Evolutionary conservation across 805 yeast species (phyloP).

Genomic region (Wickerhamomyces kurtzmanii): DNA sequence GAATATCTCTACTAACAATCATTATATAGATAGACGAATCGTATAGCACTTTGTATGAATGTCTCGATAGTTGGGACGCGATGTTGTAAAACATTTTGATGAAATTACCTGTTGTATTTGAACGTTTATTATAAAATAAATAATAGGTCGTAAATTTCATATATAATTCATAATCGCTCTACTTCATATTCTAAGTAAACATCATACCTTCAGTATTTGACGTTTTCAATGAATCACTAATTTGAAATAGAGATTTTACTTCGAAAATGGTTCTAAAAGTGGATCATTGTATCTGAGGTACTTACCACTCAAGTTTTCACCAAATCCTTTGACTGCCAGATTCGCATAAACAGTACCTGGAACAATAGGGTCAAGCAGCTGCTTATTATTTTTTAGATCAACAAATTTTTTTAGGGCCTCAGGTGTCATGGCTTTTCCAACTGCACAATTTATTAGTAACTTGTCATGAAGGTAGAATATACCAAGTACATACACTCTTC

Average conservation of each 20-base stretch:
- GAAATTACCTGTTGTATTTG: too few relatives aligned
- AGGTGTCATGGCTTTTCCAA: constrained; percentile 49
- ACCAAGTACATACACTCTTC: constrained; percentile 26
- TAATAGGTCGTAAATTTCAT: too few relatives aligned
- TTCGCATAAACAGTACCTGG: constrained; percentile 68
- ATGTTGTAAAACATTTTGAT: too few relatives aligned
- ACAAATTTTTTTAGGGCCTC: constrained; percentile 52
- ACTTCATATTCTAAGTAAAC: too few relatives aligned
- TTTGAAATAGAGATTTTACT: not conserved
- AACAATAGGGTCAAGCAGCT: constrained; percentile 55
- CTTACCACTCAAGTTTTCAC: constrained; percentile 49
- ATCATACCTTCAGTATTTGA: too few relatives aligned
- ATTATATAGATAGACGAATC: too few relatives aligned
- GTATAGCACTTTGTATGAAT: too few relatives aligned
- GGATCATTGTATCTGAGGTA: constrained; percentile 54
- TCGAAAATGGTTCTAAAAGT: not conserved
- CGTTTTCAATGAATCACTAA: too few relatives aligned
- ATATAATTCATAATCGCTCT: too few relatives aligned
- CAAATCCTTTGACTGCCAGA: constrained; percentile 53
- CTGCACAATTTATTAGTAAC: constrained; percentile 7
- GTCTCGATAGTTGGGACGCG: too few relatives aligned
- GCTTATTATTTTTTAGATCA: constrained; percentile 45
- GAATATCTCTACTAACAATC: too few relatives aligned
- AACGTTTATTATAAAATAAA: too few relatives aligned
- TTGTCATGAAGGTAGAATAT: not conserved